Evolutionary conservation across 1,284 basidiomycete genomes (phyloP).

Genomic region (Puccinia polysora): DNA sequence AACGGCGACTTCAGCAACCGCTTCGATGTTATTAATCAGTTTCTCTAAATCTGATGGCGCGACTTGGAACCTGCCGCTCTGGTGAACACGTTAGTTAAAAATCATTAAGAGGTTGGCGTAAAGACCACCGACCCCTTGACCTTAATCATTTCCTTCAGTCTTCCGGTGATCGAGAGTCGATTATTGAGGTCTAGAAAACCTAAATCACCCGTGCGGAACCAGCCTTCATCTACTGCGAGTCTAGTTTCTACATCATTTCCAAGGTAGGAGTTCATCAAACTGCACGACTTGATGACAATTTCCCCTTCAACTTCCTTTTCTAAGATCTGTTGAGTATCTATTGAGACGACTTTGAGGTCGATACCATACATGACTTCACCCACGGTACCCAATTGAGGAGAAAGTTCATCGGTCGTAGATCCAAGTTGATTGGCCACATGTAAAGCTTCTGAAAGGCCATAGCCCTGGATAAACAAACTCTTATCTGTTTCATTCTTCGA

Average conservation of each 20-base stretch:
- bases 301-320: neutral
- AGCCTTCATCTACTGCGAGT: conserved; percentile 48
- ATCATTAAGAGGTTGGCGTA: neutral
- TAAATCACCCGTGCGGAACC: conserved; percentile 51
- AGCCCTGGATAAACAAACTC: conserved; percentile 36
- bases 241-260: conserved; percentile 50
- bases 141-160: conserved; percentile 51
- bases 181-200: conserved; percentile 49
- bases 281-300: conserved; percentile 41
- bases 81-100: neutral
- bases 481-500: neutral
- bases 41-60: conserved; percentile 52
- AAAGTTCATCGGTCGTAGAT: conserved; percentile 48
- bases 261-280: conserved; percentile 52
- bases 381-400: conserved; percentile 48
- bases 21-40: conserved; percentile 48
- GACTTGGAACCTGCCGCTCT: conserved; percentile 50
- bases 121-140: conserved; percentile 48
- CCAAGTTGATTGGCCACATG: conserved; percentile 46
- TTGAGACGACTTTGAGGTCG: conserved; percentile 47
- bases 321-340: neutral
- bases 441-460: conserved; percentile 50
- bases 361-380: conserved; percentile 48
- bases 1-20: conserved; percentile 51
- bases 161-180: conserved; percentile 49